Evolutionary conservation across 208 protist genomes (phyloP).

Genomic region (Trypanosoma conorhini): DNA sequence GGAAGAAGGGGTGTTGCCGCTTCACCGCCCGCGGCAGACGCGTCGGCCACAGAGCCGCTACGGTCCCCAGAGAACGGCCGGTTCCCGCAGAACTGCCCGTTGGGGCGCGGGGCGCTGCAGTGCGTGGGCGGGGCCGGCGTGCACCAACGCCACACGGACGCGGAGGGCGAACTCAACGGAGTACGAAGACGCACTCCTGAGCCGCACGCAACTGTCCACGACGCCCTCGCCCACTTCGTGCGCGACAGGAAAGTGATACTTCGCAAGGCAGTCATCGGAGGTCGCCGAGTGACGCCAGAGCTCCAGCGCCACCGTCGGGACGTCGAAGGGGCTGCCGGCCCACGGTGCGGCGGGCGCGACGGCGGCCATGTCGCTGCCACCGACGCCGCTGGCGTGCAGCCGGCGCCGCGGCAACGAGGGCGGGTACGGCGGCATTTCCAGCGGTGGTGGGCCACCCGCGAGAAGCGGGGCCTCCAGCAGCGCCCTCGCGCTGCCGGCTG

Average conservation of each 20-base stretch:
- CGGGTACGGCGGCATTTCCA: not conserved
- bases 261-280: conserved; percentile 45
- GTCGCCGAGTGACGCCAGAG: conserved; percentile 49
- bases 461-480: too few relatives aligned
- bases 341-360: not conserved
- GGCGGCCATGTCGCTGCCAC: not conserved
- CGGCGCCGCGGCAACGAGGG: not conserved
- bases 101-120: not conserved
- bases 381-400: not conserved
- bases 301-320: conserved; percentile 47
- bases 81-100: not conserved
- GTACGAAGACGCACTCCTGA: conserved; percentile 29
- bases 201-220: conserved; percentile 20
- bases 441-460: too few relatives aligned
- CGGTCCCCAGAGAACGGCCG: conserved; percentile 7
- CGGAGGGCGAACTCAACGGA: conserved; percentile 24
- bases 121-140: not conserved
- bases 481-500: too few relatives aligned
- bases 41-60: not conserved
- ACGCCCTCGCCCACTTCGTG: conserved; percentile 23
- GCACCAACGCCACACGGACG: conserved; percentile 7
- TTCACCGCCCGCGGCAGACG: too few relatives aligned
- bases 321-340: not conserved
- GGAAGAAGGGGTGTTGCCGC: too few relatives aligned
- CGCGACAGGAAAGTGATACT: conserved; percentile 38